phyloP scores from a whole-genome alignment of 768 basidiomycete species.

The Rhodotorula paludigena region DNA sequence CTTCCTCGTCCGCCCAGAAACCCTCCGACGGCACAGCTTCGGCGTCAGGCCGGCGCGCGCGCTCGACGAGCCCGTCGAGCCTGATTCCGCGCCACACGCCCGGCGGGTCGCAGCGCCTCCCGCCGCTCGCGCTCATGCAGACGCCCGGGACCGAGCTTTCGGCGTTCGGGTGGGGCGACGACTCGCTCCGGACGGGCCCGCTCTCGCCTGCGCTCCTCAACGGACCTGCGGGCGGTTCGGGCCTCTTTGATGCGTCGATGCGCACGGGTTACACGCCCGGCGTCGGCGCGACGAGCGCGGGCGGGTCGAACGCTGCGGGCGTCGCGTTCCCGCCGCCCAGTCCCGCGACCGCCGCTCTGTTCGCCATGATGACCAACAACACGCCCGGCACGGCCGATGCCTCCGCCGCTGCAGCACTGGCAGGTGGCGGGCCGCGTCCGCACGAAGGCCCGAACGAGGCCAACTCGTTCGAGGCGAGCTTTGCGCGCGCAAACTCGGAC shows the following conservation, averaged over 20 bases:
- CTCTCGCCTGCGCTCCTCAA: slow-evolving; percentile 94
- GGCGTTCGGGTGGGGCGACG: slow-evolving; percentile 59
- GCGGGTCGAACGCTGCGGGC: too few species aligned
- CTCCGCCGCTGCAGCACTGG: slow-evolving; percentile 5
- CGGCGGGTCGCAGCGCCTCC: slow-evolving; percentile 56
- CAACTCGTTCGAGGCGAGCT: slow-evolving; percentile 39
- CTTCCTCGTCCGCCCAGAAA: not conserved
- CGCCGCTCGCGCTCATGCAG: slow-evolving; percentile 71
- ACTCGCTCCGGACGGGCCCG: slow-evolving; percentile 81
- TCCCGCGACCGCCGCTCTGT: slow-evolving; percentile 84
- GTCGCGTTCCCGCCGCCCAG: slow-evolving; percentile 70
- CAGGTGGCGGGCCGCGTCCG: slow-evolving; percentile 29
- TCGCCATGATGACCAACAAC: slow-evolving; percentile 77
- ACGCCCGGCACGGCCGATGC: slow-evolving; percentile 36
- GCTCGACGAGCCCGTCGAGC: slow-evolving; percentile 25
- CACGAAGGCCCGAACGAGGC: slow-evolving; percentile 40
- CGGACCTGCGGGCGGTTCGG: slow-evolving; percentile 60
- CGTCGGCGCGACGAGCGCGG: too few species aligned
- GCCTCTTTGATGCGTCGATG: slow-evolving; percentile 60
- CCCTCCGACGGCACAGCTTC: slow-evolving; percentile 20
- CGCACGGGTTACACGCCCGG: too few species aligned
- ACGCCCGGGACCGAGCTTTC: slow-evolving; percentile 55
- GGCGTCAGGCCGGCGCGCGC: slow-evolving; percentile 25
- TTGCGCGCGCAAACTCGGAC: slow-evolving; percentile 33
- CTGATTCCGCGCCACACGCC: slow-evolving; percentile 22